These are phyloP conservation scores for Rhazya stricta DNA, from an alignment of 257 asterid genomes.

Conservation along the genomic window DNA sequence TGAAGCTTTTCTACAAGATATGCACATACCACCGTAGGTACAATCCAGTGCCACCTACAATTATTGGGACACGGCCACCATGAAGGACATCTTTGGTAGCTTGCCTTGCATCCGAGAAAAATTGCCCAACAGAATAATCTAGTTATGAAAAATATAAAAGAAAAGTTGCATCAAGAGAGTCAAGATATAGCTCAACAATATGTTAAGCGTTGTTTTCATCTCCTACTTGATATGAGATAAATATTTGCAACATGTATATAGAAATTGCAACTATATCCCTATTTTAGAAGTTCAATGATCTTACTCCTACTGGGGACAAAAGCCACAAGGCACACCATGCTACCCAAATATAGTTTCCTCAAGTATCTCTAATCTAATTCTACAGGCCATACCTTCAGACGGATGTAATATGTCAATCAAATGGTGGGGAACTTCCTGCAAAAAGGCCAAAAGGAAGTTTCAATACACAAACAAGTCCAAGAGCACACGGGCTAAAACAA, in stretches of 20 bases:
- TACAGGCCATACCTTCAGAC: constrained; percentile 71
- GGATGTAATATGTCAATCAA: constrained; percentile 87
- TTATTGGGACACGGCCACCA: constrained; percentile 72
- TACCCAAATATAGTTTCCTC: background rate
- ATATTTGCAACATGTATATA: background rate
- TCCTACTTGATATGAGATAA: background rate
- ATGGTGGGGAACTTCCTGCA: constrained; percentile 93
- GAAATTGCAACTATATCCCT: background rate
- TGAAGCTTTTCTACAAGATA: constrained; percentile 11
- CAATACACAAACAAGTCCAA: background rate
- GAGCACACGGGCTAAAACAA: background rate
- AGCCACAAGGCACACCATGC: background rate
- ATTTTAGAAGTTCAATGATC: background rate
- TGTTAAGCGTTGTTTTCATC: no score
- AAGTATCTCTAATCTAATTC: background rate
- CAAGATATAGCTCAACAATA: background rate
- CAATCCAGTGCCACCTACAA: constrained; percentile 93
- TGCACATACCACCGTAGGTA: constrained; percentile 84
- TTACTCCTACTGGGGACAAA: background rate
- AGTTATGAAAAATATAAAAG: constrained; percentile 19
- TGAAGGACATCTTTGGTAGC: constrained; percentile 61
- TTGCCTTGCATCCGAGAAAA: constrained; percentile 81
- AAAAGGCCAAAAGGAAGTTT: background rate
- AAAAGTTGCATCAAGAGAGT: constrained; percentile 4
- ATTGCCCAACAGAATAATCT: constrained; percentile 92